Percentiles rank a stretch among this genome's conserved stretches.
Evolutionary conservation across 805 yeast species (phyloP).

Genomic region (Blastobotrys parvus): DNA sequence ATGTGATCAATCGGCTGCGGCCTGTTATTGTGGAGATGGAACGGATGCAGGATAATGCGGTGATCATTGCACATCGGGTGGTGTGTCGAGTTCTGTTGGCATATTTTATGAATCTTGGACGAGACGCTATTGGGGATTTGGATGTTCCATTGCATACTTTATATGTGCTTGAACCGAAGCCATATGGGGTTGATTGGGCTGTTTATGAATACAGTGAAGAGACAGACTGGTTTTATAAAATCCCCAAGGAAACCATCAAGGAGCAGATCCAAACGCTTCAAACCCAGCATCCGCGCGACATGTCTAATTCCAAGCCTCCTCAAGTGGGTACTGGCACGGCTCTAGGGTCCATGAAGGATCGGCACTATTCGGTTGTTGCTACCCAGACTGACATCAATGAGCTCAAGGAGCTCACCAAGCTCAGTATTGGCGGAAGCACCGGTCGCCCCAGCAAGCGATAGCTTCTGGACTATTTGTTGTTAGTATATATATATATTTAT

Average conservation of each 20-base stretch:
- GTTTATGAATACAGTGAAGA: slow-evolving; percentile 79
- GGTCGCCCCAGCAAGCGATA: no score
- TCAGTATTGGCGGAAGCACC: no score
- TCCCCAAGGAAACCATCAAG: slow-evolving; percentile 30
- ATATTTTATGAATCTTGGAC: slow-evolving; percentile 72
- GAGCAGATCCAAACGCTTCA: slow-evolving; percentile 8
- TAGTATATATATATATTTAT: not conserved
- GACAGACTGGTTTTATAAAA: slow-evolving; percentile 67
- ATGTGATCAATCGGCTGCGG: slow-evolving; percentile 81
- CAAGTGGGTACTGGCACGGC: slow-evolving; percentile 1
- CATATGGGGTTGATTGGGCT: slow-evolving; percentile 92
- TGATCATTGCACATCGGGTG: slow-evolving; percentile 82
- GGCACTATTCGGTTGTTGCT: slow-evolving; percentile 19
- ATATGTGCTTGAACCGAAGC: slow-evolving; percentile 83
- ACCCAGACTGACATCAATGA: slow-evolving; percentile 6
- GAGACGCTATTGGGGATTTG: slow-evolving; percentile 74
- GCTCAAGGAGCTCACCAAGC: not conserved
- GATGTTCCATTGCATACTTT: slow-evolving; percentile 92
- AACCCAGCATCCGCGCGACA: not conserved
- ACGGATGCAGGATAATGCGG: slow-evolving; percentile 77
- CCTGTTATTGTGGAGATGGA: slow-evolving; percentile 91
- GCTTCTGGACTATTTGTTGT: no score
- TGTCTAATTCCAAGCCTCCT: slow-evolving; percentile 4
- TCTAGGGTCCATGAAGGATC: slow-evolving; percentile 14
- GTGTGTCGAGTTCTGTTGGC: slow-evolving; percentile 83